These are phyloP conservation scores for Albatrellus ellisii DNA, from an alignment of 768 basidiomycete species.

Conservation along the genomic window DNA sequence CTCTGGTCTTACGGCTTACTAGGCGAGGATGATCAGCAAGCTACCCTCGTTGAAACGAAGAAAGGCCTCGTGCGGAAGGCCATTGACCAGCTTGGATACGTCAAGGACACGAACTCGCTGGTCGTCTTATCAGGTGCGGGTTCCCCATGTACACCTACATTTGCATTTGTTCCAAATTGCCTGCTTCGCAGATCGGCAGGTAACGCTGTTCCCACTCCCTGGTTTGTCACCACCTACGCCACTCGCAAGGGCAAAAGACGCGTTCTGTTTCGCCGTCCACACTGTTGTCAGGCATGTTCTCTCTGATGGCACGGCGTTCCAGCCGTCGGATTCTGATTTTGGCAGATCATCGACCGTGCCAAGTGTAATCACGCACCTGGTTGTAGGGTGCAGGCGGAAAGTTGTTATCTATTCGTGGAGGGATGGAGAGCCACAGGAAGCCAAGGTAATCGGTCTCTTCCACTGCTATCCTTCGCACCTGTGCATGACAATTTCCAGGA, in stretches of 20 bases:
- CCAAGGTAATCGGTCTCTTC: constrained; percentile 44
- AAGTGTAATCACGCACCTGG: constrained; percentile 57
- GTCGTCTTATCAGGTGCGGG: constrained; percentile 70
- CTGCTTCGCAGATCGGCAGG: constrained; percentile 42
- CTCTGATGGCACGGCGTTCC: constrained; percentile 15
- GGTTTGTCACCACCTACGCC: constrained; percentile 56
- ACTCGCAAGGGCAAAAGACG: constrained; percentile 65
- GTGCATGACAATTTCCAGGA: constrained; percentile 36
- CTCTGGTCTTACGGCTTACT: not conserved
- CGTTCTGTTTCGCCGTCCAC: constrained; percentile 71
- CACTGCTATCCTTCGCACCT: not conserved
- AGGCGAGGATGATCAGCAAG: constrained; percentile 21
- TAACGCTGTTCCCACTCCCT: constrained; percentile 69
- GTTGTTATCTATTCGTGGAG: constrained; percentile 79
- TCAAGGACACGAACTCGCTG: constrained; percentile 79
- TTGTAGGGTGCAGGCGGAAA: constrained; percentile 78
- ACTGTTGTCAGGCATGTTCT: constrained; percentile 39
- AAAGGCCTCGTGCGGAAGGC: constrained; percentile 49
- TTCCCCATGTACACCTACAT: not conserved
- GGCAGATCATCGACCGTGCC: constrained; percentile 37
- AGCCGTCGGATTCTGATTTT: constrained; percentile 11
- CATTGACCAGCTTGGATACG: constrained; percentile 80
- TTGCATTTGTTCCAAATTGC: not conserved
- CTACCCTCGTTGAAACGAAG: constrained; percentile 48
- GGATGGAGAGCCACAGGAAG: constrained; percentile 67